Conservation (phyloP, 257 asterid species). For the Scutellaria barbata region DNA sequence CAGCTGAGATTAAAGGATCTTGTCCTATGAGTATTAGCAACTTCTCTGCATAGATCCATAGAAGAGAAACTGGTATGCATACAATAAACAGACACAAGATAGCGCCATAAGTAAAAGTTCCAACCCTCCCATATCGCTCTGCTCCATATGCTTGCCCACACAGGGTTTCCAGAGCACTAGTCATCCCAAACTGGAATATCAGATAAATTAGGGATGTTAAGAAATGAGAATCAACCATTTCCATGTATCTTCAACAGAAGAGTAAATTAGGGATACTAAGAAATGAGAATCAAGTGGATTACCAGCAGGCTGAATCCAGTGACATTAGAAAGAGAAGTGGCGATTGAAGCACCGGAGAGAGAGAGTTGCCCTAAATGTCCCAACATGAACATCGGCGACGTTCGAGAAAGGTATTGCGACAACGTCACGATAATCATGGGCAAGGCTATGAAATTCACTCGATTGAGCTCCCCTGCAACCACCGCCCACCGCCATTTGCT, state of each 20-base stretch:
- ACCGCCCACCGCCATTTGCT: constrained; percentile 29
- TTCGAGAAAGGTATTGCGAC: constrained; percentile 58
- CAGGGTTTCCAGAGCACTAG: constrained; percentile 53
- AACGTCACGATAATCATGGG: constrained; percentile 72
- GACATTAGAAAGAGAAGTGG: constrained; percentile 60
- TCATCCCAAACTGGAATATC: constrained; percentile 47
- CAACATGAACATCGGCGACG: constrained; percentile 64
- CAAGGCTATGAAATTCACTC: constrained; percentile 58
- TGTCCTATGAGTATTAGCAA: constrained; percentile 47
- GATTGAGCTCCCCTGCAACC: constrained; percentile 49
- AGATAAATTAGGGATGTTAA: neutral
- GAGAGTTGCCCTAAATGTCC: constrained; percentile 67
- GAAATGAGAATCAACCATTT: neutral
- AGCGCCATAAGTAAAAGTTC: constrained; percentile 43
- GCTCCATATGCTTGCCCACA: constrained; percentile 59
- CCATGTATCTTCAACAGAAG: too few relatives aligned
- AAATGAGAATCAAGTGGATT: constrained; percentile 5
- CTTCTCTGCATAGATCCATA: constrained; percentile 47
- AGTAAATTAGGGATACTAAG: neutral
- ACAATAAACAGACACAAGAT: constrained; percentile 45
- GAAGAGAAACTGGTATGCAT: constrained; percentile 43
- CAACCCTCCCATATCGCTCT: constrained; percentile 40
- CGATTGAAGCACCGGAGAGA: constrained; percentile 66
- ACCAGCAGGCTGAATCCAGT: constrained; percentile 73
- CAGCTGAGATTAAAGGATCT: constrained; percentile 48